These are phyloP conservation scores for Euphorbia tirucalli DNA, from an alignment of 345 rosid species.

Conservation along the genomic window DNA sequence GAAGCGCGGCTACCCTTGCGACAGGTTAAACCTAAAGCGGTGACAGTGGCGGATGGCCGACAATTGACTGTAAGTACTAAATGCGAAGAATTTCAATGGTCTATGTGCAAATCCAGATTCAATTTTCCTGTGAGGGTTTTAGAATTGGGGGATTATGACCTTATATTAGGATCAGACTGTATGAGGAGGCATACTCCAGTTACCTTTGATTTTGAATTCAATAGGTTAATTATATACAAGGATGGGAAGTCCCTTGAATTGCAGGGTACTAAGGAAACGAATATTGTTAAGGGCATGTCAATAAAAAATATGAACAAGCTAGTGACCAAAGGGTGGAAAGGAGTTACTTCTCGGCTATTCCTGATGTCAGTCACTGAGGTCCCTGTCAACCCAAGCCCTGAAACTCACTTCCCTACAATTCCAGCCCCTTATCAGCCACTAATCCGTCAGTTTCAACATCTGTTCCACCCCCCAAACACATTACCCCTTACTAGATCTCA, in stretches of 20 bases:
- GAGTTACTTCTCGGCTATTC: neutral
- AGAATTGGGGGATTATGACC: neutral
- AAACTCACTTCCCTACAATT: no score
- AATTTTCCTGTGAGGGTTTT: neutral
- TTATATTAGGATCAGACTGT: neutral
- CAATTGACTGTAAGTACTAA: neutral
- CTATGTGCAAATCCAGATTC: neutral
- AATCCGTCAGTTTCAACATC: no score
- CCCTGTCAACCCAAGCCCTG: no score
- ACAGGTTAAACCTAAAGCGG: neutral
- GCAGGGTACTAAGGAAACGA: neutral
- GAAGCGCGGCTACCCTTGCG: no score
- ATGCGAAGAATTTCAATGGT: neutral
- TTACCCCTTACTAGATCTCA: neutral
- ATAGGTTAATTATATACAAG: neutral
- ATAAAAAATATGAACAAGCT: neutral
- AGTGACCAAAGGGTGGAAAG: neutral
- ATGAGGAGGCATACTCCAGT: neutral
- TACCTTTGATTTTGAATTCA: neutral
- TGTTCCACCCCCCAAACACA: no score
- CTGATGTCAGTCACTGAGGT: no score
- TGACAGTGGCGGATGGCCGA: neutral
- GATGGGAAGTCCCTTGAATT: neutral
- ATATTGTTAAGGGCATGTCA: neutral
- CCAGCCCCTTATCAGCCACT: no score